Percentiles rank a stretch among this genome's conserved stretches.
Evolutionary conservation across 2,329 filamentous ascomycete species (phyloP).

Genomic region (Fusarium nodosum): DNA sequence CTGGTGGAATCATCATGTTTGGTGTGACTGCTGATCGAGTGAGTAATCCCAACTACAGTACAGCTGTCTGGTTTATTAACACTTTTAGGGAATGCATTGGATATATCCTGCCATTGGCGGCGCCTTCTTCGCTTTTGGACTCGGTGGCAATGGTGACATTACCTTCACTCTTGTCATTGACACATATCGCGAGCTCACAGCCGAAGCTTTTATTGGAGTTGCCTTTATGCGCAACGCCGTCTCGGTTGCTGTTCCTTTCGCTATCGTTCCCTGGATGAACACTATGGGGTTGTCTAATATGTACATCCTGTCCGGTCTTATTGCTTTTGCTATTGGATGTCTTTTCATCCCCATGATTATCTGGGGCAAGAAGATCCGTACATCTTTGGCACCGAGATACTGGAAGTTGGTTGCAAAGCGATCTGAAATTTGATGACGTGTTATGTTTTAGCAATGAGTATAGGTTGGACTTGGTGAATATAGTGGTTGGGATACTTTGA

Average conservation of each 20-base stretch:
- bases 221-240: slow-evolving; percentile 53
- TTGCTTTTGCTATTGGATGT: slow-evolving; percentile 45
- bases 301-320: slow-evolving; percentile 46
- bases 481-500: not conserved
- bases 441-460: not conserved
- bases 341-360: slow-evolving; percentile 51
- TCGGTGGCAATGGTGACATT: slow-evolving; percentile 57
- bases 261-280: slow-evolving; percentile 51
- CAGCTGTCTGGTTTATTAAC: not conserved
- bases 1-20: slow-evolving; percentile 58
- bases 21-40: slow-evolving; percentile 55
- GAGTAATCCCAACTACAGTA: slow-evolving; percentile 6
- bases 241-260: slow-evolving; percentile 50
- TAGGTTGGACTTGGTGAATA: too few species aligned
- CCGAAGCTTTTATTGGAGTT: slow-evolving; percentile 52
- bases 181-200: slow-evolving; percentile 52
- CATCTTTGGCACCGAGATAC: slow-evolving; percentile 42
- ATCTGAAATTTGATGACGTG: slow-evolving; percentile 28
- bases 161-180: slow-evolving; percentile 55
- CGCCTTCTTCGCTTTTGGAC: slow-evolving; percentile 55
- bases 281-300: slow-evolving; percentile 51
- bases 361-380: slow-evolving; percentile 52
- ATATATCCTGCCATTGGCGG: slow-evolving; percentile 57
- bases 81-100: slow-evolving; percentile 58
- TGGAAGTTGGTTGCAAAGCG: slow-evolving; percentile 43